These are phyloP conservation scores for Pythium plurisporium DNA, from an alignment of 352 stramenopile genomes.

Conservation along the genomic window DNA sequence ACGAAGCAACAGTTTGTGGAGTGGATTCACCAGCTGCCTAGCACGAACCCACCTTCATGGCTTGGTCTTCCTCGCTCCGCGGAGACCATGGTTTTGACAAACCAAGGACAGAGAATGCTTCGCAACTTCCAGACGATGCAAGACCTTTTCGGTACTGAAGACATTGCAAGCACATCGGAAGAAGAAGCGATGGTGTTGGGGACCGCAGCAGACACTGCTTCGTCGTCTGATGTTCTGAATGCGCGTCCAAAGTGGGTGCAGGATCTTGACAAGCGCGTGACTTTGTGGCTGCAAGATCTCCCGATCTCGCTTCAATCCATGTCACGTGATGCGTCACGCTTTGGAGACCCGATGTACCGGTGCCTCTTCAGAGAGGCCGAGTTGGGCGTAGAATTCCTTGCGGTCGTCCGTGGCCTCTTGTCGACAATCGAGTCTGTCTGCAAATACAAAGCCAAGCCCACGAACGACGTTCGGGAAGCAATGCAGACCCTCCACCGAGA, in stretches of 20 bases:
- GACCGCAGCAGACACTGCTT: constrained; percentile 22
- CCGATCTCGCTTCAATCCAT: constrained; percentile 41
- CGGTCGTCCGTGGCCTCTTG: constrained; percentile 64
- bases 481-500: constrained; percentile 77
- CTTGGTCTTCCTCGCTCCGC: constrained; percentile 90
- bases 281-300: constrained; percentile 58
- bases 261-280: constrained; percentile 67
- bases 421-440: constrained; percentile 69
- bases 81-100: constrained; percentile 87
- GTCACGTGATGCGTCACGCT: constrained; percentile 45
- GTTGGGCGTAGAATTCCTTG: constrained; percentile 60
- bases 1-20: constrained; percentile 90
- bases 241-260: constrained; percentile 76
- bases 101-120: constrained; percentile 67
- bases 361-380: constrained; percentile 89
- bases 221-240: constrained; percentile 30
- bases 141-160: constrained; percentile 73
- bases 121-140: constrained; percentile 83
- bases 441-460: constrained; percentile 80
- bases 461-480: constrained; percentile 79
- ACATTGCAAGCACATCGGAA: constrained; percentile 30
- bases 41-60: constrained; percentile 90
- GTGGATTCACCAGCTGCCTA: constrained; percentile 85
- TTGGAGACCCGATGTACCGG: constrained; percentile 88
- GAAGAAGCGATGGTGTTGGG: constrained; percentile 65